Percentiles rank a stretch among this genome's conserved stretches.
These are phyloP conservation scores for Darksidea phi DNA, from an alignment of 495 filamentous ascomycete genomes.

Conservation along the genomic window DNA sequence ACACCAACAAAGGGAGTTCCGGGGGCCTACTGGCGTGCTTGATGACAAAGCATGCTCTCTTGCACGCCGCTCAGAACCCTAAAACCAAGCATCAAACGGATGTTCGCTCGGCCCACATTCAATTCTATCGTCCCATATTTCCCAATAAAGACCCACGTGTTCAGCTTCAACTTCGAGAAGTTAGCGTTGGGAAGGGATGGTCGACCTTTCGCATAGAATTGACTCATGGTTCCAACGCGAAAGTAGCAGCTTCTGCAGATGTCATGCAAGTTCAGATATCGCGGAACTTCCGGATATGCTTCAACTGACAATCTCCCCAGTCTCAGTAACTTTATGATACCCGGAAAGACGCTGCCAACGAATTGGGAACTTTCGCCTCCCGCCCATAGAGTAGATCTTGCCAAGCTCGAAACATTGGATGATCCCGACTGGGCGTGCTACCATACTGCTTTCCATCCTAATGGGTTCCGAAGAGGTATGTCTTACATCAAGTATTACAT, in stretches of 20 bases:
- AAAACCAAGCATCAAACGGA: constrained; percentile 10
- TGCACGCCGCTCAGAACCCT: background rate
- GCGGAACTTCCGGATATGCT: background rate
- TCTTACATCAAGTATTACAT: constrained; percentile 6
- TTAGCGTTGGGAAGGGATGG: constrained; percentile 9
- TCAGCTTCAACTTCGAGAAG: constrained; percentile 1
- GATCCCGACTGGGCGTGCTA: background rate
- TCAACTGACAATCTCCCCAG: background rate
- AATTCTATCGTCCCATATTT: constrained; percentile 17
- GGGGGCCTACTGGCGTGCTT: background rate
- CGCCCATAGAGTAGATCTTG: background rate
- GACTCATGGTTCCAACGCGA: background rate
- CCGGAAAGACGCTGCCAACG: background rate
- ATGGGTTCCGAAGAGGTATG: background rate
- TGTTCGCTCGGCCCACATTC: constrained; percentile 10
- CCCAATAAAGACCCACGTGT: constrained; percentile 10
- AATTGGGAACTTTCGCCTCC: background rate
- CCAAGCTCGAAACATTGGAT: background rate
- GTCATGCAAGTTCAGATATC: background rate
- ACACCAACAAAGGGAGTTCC: background rate
- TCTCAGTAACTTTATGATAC: constrained; percentile 5
- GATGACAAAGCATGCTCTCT: constrained; percentile 7
- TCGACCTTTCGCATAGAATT: constrained; percentile 12
- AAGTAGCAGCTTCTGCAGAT: constrained; percentile 4
- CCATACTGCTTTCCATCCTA: background rate